Percentiles rank a stretch among this genome's conserved stretches.
Conservation (phyloP, 306 rosid species). For the Vigna hirtella region DNA sequence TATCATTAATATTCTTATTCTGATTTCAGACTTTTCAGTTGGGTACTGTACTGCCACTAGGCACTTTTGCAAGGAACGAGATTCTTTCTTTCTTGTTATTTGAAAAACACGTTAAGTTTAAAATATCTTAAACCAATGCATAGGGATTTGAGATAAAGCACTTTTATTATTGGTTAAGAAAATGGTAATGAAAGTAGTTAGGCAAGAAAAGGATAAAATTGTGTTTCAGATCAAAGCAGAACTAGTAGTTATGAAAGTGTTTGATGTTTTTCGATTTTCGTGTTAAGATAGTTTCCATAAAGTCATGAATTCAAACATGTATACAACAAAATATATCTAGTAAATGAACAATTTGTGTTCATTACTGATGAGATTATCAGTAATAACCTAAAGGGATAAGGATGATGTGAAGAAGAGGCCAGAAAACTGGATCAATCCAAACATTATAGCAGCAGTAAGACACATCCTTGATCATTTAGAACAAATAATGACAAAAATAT, state of each 20-base stretch:
- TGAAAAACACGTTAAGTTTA: neutral
- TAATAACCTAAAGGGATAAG: neutral
- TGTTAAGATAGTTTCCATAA: neutral
- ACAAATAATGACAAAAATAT: neutral
- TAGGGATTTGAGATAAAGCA: conserved; percentile 6
- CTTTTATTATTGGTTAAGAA: conserved; percentile 3
- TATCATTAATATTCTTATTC: conserved; percentile 1
- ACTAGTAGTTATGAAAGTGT: neutral
- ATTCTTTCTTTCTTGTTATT: neutral
- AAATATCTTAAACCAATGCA: neutral
- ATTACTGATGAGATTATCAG: conserved; percentile 13
- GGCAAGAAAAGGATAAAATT: neutral
- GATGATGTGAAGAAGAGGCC: conserved; percentile 25
- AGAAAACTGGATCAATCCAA: conserved; percentile 40
- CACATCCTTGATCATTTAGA: conserved; percentile 39
- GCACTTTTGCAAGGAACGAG: neutral
- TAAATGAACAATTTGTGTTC: conserved; percentile 19
- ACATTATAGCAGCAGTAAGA: conserved; percentile 31
- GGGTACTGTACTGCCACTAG: neutral
- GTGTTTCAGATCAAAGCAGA: neutral
- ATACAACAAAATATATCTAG: neutral
- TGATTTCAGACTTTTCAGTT: neutral
- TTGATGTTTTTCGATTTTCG: neutral
- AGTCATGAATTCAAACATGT: neutral
- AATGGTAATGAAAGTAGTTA: neutral